Evolutionary conservation across 2,329 filamentous ascomycete species (phyloP), one percentile per base, ranked within the genome.

Genomic region (Eutypella sp.): DNA sequence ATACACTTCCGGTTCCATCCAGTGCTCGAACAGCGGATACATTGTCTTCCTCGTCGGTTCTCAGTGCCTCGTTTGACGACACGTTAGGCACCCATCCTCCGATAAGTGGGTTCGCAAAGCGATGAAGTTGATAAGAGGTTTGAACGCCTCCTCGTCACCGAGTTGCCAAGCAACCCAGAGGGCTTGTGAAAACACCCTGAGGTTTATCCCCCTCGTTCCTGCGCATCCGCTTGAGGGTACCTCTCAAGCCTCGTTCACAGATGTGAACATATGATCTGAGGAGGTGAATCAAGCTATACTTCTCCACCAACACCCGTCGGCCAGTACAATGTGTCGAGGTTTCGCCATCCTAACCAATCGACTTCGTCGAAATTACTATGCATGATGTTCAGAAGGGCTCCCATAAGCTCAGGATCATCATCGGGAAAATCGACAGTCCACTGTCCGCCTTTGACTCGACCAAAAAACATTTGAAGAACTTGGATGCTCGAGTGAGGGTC

Each of bases 381-480:
- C 11, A 64, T 55, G 11, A 66, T 64, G 41, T 59, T 56, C 13
- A 66, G 44, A n/a, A 66, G 27, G n/a, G 57, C 53, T 6, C 51
- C 40, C 52, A 64, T 56, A 0, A 61, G 53, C 25, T 48, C 49
- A 5, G 63, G 54, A 8, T 61, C 46, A 40, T 65, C 63, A n/a
- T 63, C 61, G 9, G 62, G 63, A 19, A 66, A 51, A 7, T 47
- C 41, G 5, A 61, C 47, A 5, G 38, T 34, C 60, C 58, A 62
- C 10, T 60, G 50, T 1, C 45, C 39, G 4, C 38, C n/a, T 47
- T 50, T 2, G 56, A 55, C 42, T 62, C 57, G 2, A 48, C 46
- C 7, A 62, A 49, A 38, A 62, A 49, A 2, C 16, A 42, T 40
- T 57, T 60, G 44, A 51, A 56, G 2, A 59, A 48, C 2, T 47